phyloP scores from a whole-genome alignment of 805 yeast genomes.

The Saccharomycopsis sp. region DNA sequence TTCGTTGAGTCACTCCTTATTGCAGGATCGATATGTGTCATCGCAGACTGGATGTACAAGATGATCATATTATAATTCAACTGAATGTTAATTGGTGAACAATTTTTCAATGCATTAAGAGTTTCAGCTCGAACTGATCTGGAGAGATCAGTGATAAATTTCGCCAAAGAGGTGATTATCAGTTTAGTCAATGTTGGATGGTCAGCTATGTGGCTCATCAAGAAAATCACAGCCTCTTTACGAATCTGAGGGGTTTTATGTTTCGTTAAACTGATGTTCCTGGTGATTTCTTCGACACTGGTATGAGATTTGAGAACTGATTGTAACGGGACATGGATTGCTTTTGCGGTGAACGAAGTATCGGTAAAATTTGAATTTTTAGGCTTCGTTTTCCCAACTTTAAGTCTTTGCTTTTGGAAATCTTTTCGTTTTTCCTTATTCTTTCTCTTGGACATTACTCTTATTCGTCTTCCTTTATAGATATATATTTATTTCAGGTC shows the following conservation, averaged over 20 bases:
- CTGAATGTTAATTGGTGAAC: conserved; percentile 11
- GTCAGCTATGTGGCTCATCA: conserved; percentile 10
- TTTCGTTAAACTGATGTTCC: conserved; percentile 18
- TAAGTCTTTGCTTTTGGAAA: conserved; percentile 69
- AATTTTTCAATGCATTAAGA: conserved; percentile 3
- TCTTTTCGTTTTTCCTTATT: conserved; percentile 63
- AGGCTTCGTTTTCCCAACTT: conserved; percentile 77
- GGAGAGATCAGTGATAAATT: conserved; percentile 17
- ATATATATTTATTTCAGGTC: no score
- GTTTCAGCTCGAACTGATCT: conserved; percentile 14
- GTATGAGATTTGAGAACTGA: conserved; percentile 11
- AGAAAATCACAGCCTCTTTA: conserved; percentile 18
- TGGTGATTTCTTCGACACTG: conserved; percentile 11
- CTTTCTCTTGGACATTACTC: conserved; percentile 49
- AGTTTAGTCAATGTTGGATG: conserved; percentile 17
- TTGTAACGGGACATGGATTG: conserved; percentile 18
- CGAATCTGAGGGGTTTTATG: conserved; percentile 19
- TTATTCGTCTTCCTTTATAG: neutral
- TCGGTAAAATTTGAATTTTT: conserved; percentile 74
- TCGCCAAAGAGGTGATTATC: conserved; percentile 13
- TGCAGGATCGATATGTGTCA: conserved; percentile 82
- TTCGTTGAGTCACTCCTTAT: conserved; percentile 71
- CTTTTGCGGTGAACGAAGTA: conserved; percentile 72
- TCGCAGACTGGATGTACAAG: conserved; percentile 80
- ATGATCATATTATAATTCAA: conserved; percentile 33